phyloP scores from a whole-genome alignment of 192 early-diverging fungal species.

The Coemansia sp. region DNA sequence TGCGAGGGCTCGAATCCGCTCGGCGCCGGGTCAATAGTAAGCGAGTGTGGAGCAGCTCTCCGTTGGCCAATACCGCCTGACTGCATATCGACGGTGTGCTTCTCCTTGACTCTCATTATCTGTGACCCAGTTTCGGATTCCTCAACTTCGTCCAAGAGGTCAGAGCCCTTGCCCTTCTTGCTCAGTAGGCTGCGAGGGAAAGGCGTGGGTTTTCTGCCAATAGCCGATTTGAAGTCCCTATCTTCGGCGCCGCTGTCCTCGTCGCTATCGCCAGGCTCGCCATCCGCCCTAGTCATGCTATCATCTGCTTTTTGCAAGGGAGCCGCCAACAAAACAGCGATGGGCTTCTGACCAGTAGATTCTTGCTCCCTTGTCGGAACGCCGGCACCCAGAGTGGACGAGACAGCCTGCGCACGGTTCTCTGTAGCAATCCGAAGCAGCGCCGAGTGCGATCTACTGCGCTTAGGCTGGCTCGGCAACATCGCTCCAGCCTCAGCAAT shows the following conservation, averaged over 20 bases:
- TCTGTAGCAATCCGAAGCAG: constrained; percentile 37
- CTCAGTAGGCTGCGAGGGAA: constrained; percentile 26
- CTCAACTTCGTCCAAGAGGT: background rate
- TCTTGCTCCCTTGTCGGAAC: constrained; percentile 4
- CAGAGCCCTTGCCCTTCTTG: background rate
- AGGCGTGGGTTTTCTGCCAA: constrained; percentile 35
- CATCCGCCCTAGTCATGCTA: background rate
- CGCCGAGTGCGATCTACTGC: constrained; percentile 35
- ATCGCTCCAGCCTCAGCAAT: constrained; percentile 1
- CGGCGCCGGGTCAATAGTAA: constrained; percentile 11
- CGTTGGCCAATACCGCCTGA: background rate
- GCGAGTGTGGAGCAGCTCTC: constrained; percentile 1
- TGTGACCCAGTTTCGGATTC: background rate
- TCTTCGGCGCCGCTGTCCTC: background rate
- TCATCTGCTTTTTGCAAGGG: background rate
- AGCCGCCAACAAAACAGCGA: background rate
- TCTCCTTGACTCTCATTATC: background rate
- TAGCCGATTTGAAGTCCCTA: constrained; percentile 24
- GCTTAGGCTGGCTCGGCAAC: constrained; percentile 8
- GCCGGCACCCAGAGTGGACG: background rate
- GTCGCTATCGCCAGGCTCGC: background rate
- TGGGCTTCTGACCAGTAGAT: background rate
- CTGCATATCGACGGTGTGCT: background rate
- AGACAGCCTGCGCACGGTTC: constrained; percentile 35
- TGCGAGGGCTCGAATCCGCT: constrained; percentile 16